Conservation (phyloP, 257 asterid species). For the Przewalskia tangutica region DNA sequence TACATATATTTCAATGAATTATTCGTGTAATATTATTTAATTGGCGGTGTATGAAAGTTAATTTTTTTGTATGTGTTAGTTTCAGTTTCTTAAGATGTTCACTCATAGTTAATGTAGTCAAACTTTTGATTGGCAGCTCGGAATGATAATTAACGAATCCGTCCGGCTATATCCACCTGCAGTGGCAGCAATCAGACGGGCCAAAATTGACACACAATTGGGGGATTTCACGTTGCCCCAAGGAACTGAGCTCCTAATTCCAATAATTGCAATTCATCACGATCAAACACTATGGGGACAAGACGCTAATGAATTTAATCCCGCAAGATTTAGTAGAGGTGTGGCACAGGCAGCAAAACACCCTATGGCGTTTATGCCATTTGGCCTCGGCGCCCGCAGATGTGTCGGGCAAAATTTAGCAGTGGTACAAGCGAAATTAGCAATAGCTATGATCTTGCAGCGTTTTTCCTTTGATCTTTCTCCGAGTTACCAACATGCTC, state of each 20-base stretch:
- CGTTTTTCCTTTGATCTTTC: conserved; percentile 46
- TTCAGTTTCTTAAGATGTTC: neutral
- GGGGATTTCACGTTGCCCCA: conserved; percentile 58
- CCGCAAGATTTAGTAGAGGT: conserved; percentile 41
- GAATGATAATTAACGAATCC: conserved; percentile 67
- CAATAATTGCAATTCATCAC: conserved; percentile 63
- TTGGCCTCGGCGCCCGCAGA: conserved; percentile 68
- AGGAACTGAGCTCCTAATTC: conserved; percentile 65
- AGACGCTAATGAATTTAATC: conserved; percentile 64
- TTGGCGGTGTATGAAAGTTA: neutral
- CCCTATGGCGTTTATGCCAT: conserved; percentile 44
- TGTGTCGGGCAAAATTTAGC: conserved; percentile 73
- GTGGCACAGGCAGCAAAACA: conserved; percentile 2
- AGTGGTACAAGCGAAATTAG: conserved; percentile 65
- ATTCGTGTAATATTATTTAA: neutral
- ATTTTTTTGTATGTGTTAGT: neutral
- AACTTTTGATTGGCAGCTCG: conserved; percentile 28
- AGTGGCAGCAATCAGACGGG: conserved; percentile 59
- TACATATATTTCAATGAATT: neutral
- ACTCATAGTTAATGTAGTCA: neutral
- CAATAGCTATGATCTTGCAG: conserved; percentile 56
- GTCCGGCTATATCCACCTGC: conserved; percentile 71
- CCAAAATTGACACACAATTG: conserved; percentile 48
- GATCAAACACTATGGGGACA: conserved; percentile 58
- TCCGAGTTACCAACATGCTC: conserved; percentile 60